A percentile compares a stretch with the other conserved stretches of the same genome.
Conservation (phyloP, 345 rosid species). For the Citrus reticulata region DNA sequence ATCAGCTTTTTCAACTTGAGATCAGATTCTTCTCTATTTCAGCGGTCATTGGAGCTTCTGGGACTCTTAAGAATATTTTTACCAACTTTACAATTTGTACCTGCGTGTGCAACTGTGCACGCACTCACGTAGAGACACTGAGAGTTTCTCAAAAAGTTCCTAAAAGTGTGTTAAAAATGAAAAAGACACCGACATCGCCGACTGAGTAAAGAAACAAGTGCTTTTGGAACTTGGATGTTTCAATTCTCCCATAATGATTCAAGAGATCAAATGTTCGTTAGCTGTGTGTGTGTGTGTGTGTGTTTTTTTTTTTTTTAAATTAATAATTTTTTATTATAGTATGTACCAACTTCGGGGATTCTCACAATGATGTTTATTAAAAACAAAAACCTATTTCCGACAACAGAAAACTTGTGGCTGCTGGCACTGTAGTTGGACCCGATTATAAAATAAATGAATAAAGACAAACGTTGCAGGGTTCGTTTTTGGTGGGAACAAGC, state of each 20-base stretch:
- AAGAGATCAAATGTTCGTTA: no score
- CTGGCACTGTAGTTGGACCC: no score
- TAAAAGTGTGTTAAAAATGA: neutral
- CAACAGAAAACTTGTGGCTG: no score
- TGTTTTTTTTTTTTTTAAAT: no score
- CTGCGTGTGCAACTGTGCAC: neutral
- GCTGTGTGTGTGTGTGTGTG: no score
- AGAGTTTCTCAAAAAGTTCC: neutral
- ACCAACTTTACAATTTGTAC: neutral
- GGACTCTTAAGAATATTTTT: constrained; percentile 2
- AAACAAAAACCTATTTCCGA: no score
- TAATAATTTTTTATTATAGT: no score
- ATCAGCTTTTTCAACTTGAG: constrained; percentile 20
- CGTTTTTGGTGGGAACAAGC: neutral
- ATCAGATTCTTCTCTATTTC: constrained; percentile 16
- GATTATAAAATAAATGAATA: neutral
- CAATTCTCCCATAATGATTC: neutral
- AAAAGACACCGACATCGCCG: constrained; percentile 11
- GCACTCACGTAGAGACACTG: neutral
- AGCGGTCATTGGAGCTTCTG: neutral
- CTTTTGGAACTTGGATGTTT: neutral
- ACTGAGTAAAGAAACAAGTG: neutral
- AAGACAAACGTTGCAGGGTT: neutral
- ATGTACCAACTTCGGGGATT: no score
- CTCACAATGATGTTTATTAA: no score